Evolutionary conservation across 371 early-diverging fungal species (phyloP), one percentile per base, ranked within the genome.

Genomic region (Aphelidium insulamus): DNA sequence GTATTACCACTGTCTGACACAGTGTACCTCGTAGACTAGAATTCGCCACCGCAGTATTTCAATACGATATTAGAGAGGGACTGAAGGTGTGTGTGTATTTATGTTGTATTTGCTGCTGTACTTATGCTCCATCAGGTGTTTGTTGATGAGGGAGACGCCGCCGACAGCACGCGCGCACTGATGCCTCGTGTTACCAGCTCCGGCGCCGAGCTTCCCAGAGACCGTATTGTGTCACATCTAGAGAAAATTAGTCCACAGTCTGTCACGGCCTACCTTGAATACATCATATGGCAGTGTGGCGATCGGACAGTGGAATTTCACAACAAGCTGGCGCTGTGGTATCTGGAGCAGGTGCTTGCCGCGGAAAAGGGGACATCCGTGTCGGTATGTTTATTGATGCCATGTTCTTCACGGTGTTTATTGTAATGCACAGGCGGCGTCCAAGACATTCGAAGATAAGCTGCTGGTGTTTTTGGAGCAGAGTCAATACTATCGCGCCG

Each of bases 261-360:
- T 3, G 73, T 66, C 14, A 59, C 73, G 6, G 54, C 57, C 37
- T 90, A 86, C 43, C 44, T 86, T 29, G 69, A 77, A 42, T 69
- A 77, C 42, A 57, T 84, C 15, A 69, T 85, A 34, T 57, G 67
- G 22, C 62, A 69, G 17, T 59, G 74, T 26, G 44, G 46, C 2
- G 80, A 80, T 43, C 48, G 59, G 35, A 55, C 65, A 1, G 62
- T 76, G 5, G 72, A 74, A 17, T 66, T 76, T 38, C 84, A 86
- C 49, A 80, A 82, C 43, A 55, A 65, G 20, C 65, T 90, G 34
- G 59, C 73, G 9, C 54, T 72, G 12, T 64, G 60, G 10, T 78
- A 80, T 46, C 51, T 81, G 16, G 55, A 67, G 17, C 59, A 64
- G 34, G 54, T 60, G 39, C 33, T 45, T 8, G 39, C 43, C 17